Percentiles rank a stretch among this genome's conserved stretches.
phyloP scores from a whole-genome alignment of 2,329 filamentous ascomycete species.

The Calonectria montana region DNA sequence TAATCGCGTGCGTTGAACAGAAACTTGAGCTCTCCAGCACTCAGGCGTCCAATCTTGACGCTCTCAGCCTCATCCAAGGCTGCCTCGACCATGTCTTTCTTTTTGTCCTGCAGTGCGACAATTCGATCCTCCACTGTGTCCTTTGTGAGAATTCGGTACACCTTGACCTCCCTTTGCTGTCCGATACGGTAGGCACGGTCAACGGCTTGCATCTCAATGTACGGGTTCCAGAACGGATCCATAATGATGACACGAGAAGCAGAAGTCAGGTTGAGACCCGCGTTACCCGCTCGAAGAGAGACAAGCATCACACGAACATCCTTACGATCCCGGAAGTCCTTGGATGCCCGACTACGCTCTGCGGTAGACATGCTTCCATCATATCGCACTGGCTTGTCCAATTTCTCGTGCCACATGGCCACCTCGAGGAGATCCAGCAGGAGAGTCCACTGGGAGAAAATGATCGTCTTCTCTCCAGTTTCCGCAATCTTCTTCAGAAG shows the following conservation, averaged over 20 bases:
- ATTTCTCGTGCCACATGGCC: conserved; percentile 73
- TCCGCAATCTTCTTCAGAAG: conserved; percentile 77
- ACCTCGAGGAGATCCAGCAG: conserved; percentile 80
- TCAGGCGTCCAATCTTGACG: conserved; percentile 74
- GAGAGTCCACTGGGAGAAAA: conserved; percentile 84
- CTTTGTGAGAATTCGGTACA: conserved; percentile 82
- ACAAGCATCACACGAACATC: conserved; percentile 82
- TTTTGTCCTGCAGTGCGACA: conserved; percentile 80
- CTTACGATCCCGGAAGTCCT: conserved; percentile 72
- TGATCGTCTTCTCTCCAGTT: conserved; percentile 74
- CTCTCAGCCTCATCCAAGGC: conserved; percentile 83
- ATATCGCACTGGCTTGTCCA: conserved; percentile 75
- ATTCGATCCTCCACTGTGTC: conserved; percentile 92
- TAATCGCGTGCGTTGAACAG: conserved; percentile 63
- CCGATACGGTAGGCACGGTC: conserved; percentile 92
- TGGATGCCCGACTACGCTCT: conserved; percentile 76
- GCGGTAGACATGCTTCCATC: conserved; percentile 82
- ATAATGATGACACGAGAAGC: conserved; percentile 90
- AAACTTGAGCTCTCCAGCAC: conserved; percentile 74
- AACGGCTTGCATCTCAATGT: conserved; percentile 91
- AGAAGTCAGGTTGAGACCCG: conserved; percentile 85
- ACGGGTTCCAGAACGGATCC: conserved; percentile 96
- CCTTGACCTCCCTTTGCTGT: conserved; percentile 77
- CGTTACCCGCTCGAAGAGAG: conserved; percentile 82
- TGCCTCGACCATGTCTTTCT: conserved; percentile 79